A percentile compares a stretch with the other conserved stretches of the same genome.
These are phyloP conservation scores for Botrytis fabae DNA, from an alignment of 2,329 filamentous ascomycete genomes.

Conservation along the genomic window DNA sequence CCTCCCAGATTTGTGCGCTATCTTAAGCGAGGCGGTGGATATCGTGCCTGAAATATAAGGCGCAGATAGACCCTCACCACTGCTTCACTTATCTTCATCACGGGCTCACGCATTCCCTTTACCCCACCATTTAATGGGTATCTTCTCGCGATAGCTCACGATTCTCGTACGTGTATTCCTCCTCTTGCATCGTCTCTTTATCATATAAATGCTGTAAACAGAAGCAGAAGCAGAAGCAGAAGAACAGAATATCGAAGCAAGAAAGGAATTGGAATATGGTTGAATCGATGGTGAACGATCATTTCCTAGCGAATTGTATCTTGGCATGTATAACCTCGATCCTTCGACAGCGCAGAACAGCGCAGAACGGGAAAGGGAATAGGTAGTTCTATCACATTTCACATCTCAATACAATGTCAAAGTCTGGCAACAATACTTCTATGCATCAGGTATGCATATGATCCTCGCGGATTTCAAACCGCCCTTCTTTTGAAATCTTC, in stretches of 20 bases:
- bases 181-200: neutral
- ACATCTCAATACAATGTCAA: neutral
- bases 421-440: neutral
- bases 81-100: neutral
- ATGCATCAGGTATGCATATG: neutral
- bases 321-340: neutral
- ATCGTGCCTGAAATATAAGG: neutral
- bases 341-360: neutral
- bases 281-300: neutral
- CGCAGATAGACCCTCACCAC: no score
- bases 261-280: neutral
- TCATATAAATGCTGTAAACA: neutral
- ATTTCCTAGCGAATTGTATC: neutral
- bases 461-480: neutral
- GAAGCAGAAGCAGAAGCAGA: neutral
- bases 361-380: neutral
- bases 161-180: neutral
- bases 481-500: neutral
- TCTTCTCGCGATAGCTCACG: neutral
- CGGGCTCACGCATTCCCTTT: neutral
- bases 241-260: neutral
- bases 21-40: neutral
- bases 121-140: neutral
- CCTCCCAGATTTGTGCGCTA: slow-evolving; percentile 17
- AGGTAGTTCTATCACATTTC: neutral